Percentiles rank a stretch among this genome's conserved stretches.
These are phyloP conservation scores for Boletellus sp. DNA, from an alignment of 768 basidiomycete species.

Conservation along the genomic window DNA sequence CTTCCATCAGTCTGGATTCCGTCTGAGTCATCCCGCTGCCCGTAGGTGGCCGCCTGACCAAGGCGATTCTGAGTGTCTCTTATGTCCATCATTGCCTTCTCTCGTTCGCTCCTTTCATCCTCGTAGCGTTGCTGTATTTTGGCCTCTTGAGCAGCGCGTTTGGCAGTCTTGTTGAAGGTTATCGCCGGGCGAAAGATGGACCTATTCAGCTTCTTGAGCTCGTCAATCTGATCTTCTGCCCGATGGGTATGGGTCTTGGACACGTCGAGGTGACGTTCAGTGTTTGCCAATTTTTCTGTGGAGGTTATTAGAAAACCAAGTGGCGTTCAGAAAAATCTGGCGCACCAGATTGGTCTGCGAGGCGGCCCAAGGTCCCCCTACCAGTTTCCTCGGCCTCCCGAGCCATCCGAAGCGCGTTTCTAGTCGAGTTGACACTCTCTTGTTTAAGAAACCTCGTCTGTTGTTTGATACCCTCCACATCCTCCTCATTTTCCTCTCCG, in stretches of 20 bases:
- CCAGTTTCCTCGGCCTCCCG: conserved; percentile 97
- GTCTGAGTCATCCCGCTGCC: conserved; percentile 46
- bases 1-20: conserved; percentile 29
- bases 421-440: conserved; percentile 81
- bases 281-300: conserved; percentile 83
- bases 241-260: conserved; percentile 82
- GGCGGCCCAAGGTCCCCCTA: conserved; percentile 70
- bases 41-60: conserved; percentile 67
- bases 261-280: conserved; percentile 91
- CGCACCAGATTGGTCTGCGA: conserved; percentile 93
- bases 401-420: conserved; percentile 91
- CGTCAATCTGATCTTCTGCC: conserved; percentile 90
- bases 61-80: conserved; percentile 85
- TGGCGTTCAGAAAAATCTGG: background rate
- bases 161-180: conserved; percentile 89
- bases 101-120: conserved; percentile 78
- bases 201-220: conserved; percentile 90
- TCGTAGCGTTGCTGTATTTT: conserved; percentile 84
- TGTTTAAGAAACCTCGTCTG: conserved; percentile 88
- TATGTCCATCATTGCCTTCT: conserved; percentile 82
- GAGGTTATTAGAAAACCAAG: background rate
- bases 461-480: conserved; percentile 92
- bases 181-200: conserved; percentile 94
- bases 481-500: conserved; percentile 79
- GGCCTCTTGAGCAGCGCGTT: conserved; percentile 82